Evolutionary conservation across 83 land plant genomes (phyloP), one percentile per base, ranked within the genome.

Genomic region (Thuja plicata): DNA sequence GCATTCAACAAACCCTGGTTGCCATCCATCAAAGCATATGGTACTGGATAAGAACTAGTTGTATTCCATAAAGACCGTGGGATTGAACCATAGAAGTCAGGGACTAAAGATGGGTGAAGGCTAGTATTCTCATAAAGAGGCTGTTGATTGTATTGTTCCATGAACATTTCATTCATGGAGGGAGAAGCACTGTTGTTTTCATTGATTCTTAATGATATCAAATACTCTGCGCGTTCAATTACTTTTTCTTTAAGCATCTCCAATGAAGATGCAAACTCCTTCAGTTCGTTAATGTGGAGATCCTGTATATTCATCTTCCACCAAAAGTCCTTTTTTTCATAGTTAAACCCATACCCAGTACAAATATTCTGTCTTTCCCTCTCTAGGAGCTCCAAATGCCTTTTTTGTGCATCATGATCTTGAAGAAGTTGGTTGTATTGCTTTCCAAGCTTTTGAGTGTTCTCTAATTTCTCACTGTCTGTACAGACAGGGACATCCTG

Each of bases 61-160:
- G 79, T 76, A 76, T 15, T 76, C 79, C 79, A 76, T 76, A 76
- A 3, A 76, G 79, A 76, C 79, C 40, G 35, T 32, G 79, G 79
- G 79, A 76, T 13, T 76, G 79, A 76, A 32, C 38, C 15, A 76
- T 12, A 76, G 4, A 76, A 34, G 15, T 11, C 38, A 12, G 79
- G 79, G 73, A 27, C n/a, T 35, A 76, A 76, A 76, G 79, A 32
- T 76, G 79, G 79, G 0, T 76, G 79, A 34, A 35, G 19, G 6
- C 79, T 76, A 34, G 79, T 4, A 76, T 76, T 35, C 3, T 35
- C 73, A 66, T 66, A 66, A 66, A 66, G 30, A 66, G 73, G 30
- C 73, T 27, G 73, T 11, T 76, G 79, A 35, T 76, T 76, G 79
- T 76, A 76, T 76, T 34, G 79, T 27, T 76, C 40, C 79, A 76